These are phyloP conservation scores for Rhytidhysteron rufulum DNA, from an alignment of 2,329 filamentous ascomycete genomes.

Conservation along the genomic window DNA sequence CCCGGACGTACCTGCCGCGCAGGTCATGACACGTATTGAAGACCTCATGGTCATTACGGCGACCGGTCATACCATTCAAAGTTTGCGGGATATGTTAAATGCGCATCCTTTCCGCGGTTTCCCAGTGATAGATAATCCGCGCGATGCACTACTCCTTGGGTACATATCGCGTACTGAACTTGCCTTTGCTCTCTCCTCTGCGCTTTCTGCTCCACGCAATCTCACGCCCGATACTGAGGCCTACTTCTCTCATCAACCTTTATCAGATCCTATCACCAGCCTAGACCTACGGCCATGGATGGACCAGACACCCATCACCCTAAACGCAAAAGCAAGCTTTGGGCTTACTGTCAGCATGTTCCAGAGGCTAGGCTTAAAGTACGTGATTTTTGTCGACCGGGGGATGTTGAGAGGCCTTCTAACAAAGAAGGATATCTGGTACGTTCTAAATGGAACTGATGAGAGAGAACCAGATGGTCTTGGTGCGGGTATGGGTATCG, in stretches of 20 bases:
- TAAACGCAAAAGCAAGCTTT: constrained; percentile 71
- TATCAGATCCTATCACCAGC: constrained; percentile 66
- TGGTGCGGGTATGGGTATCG: constrained; percentile 10
- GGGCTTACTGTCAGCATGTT: constrained; percentile 91
- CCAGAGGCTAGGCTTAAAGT: constrained; percentile 86
- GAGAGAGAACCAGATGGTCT: constrained; percentile 25
- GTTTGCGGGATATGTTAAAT: constrained; percentile 66
- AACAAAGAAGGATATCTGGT: constrained; percentile 98
- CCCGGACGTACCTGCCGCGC: constrained; percentile 78
- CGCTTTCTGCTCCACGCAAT: constrained; percentile 52
- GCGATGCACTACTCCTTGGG: constrained; percentile 75
- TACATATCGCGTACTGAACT: constrained; percentile 94
- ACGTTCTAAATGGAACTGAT: constrained; percentile 66
- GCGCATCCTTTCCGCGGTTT: constrained; percentile 83
- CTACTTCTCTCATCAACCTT: constrained; percentile 79
- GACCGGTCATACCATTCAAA: constrained; percentile 80
- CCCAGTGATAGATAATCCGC: constrained; percentile 76
- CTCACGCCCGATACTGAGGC: constrained; percentile 70
- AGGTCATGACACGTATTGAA: constrained; percentile 89
- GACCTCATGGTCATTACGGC: constrained; percentile 86
- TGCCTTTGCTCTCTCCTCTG: constrained; percentile 69
- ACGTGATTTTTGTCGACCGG: constrained; percentile 80
- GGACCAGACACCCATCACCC: constrained; percentile 94
- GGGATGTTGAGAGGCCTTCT: constrained; percentile 79
- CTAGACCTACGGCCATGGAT: constrained; percentile 95